Base-by-base conservation (phyloP, 345 rosid species). In the Camelina laxa region DNA sequence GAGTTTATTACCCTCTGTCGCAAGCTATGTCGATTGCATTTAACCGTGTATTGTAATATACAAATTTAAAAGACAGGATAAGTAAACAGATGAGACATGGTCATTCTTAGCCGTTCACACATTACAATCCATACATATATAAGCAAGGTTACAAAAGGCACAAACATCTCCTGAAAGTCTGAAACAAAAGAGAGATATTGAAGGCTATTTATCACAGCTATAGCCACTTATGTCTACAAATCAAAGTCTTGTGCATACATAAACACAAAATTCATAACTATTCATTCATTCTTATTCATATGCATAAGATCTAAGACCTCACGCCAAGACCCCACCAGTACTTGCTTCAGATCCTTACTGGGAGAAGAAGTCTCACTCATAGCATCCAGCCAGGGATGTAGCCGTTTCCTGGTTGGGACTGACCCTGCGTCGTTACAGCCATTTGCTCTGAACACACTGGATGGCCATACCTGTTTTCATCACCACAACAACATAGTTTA, bases 311-410 rank as follows among this genome's bases (percentile, higher is more conserved):
- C 35, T n/a, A 63, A 55, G 21, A 68, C 20, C 59, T 50, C 19
- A 65, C 54, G 22, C 66, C 50, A 64, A 73, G 63, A 74, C 51
- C 47, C 10, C 60, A 6, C 33, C 65, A 47, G 51, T 47, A 47
- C 65, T 36, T 47, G 58, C 69, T 33, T 69, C 4, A 35, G 30
- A 60, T 67, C 57, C 19, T 67, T 67, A 38, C 15, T 67, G 17
- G 35, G 35, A 20, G 36, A 61, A 54, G 31, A 54, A 50, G 65
- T 44, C 12, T 72, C 69, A 39, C 56, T 90, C 81, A 90, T 51
- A 95, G 96, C 99, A 92, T 95, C 99, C 99, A 92, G 47, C 97
- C 99, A 31, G 99, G 99, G 69, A 95, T 84, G 75, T 88, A 95
- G 44, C 99, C 97, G 63, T 64, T 84, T 21, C 85, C 96, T 79